Conservation (phyloP, 2,329 filamentous ascomycete genomes). For the Colletotrichum sp. region DNA sequence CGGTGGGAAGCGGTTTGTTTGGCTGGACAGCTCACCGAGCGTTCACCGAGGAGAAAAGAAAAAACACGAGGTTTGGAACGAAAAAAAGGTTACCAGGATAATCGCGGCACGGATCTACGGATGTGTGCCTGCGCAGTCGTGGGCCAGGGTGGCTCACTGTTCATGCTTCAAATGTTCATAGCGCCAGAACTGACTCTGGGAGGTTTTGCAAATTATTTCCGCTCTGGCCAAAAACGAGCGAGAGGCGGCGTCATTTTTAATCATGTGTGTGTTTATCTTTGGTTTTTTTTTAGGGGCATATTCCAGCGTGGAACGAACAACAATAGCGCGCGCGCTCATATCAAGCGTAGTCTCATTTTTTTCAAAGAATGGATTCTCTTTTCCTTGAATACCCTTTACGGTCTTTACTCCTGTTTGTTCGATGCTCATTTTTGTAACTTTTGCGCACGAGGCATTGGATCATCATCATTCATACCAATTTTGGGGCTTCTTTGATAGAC, state of each 20-base stretch:
- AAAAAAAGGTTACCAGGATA: background rate
- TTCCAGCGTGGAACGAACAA: conserved; percentile 4
- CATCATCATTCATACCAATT: background rate
- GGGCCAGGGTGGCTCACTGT: conserved; percentile 11
- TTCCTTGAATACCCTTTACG: background rate
- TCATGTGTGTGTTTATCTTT: background rate
- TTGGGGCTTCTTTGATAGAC: background rate
- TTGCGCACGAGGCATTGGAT: background rate
- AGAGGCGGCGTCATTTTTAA: conserved; percentile 2
- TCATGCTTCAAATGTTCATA: conserved; percentile 17
- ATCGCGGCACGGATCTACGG: conserved; percentile 1
- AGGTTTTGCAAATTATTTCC: background rate
- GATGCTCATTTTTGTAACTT: background rate
- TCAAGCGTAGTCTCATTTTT: background rate
- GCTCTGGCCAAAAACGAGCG: conserved; percentile 4
- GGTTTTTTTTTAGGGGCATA: background rate
- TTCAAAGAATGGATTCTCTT: background rate
- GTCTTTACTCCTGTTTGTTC: background rate
- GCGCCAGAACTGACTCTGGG: background rate
- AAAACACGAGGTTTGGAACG: background rate
- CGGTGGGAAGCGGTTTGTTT: background rate
- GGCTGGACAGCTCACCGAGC: background rate
- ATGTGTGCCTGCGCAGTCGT: background rate
- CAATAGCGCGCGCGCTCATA: conserved; percentile 1
- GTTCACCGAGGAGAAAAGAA: background rate